phyloP scores from a whole-genome alignment of 257 asterid species.

The Thymus mandschuricus region DNA sequence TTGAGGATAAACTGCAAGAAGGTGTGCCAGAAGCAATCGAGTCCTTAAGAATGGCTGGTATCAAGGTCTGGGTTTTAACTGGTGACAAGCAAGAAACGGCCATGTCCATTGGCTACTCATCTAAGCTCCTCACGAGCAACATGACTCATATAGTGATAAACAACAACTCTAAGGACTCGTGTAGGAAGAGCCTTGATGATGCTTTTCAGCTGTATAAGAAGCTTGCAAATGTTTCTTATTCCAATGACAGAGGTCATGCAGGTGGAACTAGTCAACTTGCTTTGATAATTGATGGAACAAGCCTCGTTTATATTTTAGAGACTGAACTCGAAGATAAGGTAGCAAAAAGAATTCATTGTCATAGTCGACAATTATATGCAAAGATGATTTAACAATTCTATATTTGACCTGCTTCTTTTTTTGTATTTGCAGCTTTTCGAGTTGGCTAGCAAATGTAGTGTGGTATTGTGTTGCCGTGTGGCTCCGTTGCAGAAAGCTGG shows the following conservation, averaged over 20 bases:
- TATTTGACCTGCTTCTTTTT: not conserved
- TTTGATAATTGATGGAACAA: slow-evolving; percentile 88
- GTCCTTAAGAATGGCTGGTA: slow-evolving; percentile 86
- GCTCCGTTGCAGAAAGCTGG: slow-evolving; percentile 99
- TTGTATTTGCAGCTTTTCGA: slow-evolving; percentile 69
- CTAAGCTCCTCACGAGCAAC: slow-evolving; percentile 78
- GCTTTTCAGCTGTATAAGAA: slow-evolving; percentile 57
- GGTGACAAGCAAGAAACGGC: slow-evolving; percentile 99
- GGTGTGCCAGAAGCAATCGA: slow-evolving; percentile 99
- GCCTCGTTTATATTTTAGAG: slow-evolving; percentile 94
- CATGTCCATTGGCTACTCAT: slow-evolving; percentile 92
- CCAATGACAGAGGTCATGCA: slow-evolving; percentile 35
- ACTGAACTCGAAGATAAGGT: slow-evolving; percentile 95
- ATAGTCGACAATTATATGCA: not conserved
- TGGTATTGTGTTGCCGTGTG: slow-evolving; percentile 97
- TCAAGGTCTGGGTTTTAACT: slow-evolving; percentile 97
- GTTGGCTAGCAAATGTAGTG: slow-evolving; percentile 78
- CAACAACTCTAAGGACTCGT: slow-evolving; percentile 72
- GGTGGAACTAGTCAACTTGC: slow-evolving; percentile 52
- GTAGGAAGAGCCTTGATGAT: slow-evolving; percentile 77
- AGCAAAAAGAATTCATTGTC: slow-evolving; percentile 12
- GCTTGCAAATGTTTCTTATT: slow-evolving; percentile 34
- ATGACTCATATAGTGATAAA: slow-evolving; percentile 84
- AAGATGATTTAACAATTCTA: slow-evolving; percentile 7
- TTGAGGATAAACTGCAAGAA: slow-evolving; percentile 91